phyloP scores from a whole-genome alignment of 2,329 filamentous ascomycete species.

The Penicillium sp. region DNA sequence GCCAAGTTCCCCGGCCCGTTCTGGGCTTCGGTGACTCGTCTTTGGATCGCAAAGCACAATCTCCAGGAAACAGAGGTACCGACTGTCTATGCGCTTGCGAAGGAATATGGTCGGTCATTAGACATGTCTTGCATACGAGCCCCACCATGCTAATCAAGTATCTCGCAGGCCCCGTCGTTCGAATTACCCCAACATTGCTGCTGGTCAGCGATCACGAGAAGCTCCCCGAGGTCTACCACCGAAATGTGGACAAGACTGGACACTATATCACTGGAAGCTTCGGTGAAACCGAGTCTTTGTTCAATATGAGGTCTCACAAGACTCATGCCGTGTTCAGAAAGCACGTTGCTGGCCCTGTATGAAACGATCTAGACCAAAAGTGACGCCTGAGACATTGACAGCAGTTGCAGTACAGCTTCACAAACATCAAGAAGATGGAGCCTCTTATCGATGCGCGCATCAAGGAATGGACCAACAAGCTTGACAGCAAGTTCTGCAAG shows the following conservation, averaged over 20 bases:
- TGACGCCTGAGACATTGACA: constrained; percentile 1
- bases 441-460: constrained; percentile 56
- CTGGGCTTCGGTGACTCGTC: constrained; percentile 55
- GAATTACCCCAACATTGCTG: constrained; percentile 56
- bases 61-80: constrained; percentile 49
- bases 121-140: background rate
- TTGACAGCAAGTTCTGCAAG: constrained; percentile 50
- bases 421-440: constrained; percentile 61
- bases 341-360: constrained; percentile 52
- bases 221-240: constrained; percentile 58
- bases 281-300: constrained; percentile 56
- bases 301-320: constrained; percentile 58
- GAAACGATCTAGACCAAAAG: constrained; percentile 1
- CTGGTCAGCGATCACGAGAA: constrained; percentile 56
- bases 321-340: constrained; percentile 57
- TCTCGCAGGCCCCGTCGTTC: constrained; percentile 52
- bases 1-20: constrained; percentile 57
- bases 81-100: constrained; percentile 45
- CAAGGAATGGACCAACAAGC: constrained; percentile 51
- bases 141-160: background rate
- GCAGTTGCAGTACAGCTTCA: constrained; percentile 51
- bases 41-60: constrained; percentile 58
- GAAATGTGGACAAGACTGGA: constrained; percentile 58
- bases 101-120: constrained; percentile 48
- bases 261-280: constrained; percentile 62